Conservation (phyloP, 805 yeast genomes). For the Metschnikowia hibisci region DNA sequence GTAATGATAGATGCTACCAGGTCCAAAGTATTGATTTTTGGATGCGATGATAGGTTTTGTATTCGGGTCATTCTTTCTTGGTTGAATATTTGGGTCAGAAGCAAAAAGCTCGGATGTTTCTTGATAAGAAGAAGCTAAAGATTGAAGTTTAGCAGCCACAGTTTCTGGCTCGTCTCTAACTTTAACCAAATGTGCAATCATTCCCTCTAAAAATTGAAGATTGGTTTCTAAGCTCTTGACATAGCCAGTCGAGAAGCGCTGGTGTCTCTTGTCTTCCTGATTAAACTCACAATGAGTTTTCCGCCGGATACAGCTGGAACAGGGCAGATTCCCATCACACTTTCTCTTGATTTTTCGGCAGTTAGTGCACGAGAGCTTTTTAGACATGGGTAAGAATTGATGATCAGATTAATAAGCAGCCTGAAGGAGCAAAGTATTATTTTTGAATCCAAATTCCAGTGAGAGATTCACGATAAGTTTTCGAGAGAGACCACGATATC, state of each 20-base stretch:
- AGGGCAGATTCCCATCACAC: constrained; percentile 19
- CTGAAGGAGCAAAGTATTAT: not conserved
- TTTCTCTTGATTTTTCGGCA: constrained; percentile 19
- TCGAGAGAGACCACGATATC: too few species aligned
- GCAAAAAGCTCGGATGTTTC: not conserved
- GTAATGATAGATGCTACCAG: constrained; percentile 17
- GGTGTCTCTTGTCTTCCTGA: constrained; percentile 16
- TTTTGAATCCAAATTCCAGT: too few species aligned
- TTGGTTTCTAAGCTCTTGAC: constrained; percentile 18
- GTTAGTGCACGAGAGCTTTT: constrained; percentile 16
- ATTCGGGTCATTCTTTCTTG: constrained; percentile 6
- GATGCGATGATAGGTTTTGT: constrained; percentile 8
- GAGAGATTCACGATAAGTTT: too few species aligned
- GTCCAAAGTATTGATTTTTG: constrained; percentile 15
- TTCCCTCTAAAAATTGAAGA: constrained; percentile 14
- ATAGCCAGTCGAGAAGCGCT: constrained; percentile 17
- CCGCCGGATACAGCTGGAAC: constrained; percentile 14
- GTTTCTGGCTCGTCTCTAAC: constrained; percentile 15
- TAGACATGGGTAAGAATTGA: constrained; percentile 1
- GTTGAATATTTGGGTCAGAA: constrained; percentile 7
- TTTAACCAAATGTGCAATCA: constrained; percentile 12
- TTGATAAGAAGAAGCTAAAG: constrained; percentile 11
- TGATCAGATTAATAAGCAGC: not conserved
- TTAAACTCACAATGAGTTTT: constrained; percentile 15
- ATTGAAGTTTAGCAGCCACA: constrained; percentile 14